Base-by-base conservation (phyloP, 495 filamentous ascomycete species). In the Lasiosphaeriaceae sp. region DNA sequence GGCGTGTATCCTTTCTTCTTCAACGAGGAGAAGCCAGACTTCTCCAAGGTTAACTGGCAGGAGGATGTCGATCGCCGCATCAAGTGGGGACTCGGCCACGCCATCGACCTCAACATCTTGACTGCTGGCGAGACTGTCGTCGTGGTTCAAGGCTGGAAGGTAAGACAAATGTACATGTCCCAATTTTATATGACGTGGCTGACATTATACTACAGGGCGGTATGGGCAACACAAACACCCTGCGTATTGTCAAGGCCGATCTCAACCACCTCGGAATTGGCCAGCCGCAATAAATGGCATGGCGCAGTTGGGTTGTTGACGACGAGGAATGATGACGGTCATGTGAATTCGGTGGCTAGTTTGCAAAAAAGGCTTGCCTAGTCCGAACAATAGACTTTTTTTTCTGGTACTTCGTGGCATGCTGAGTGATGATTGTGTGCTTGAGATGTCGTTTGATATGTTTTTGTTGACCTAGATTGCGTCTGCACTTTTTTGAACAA, bases 1-100 rank as follows among this genome's bases (percentile, higher is more conserved):
- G 94, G 95, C 60, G 92, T 97, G 50, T 98, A 96, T 71, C 94
- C 94, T 19, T 97, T 97, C 87, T 79, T 87, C 60, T 98, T 96
- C 81, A 83, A 88, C 47, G 87, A 96, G 79, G 73, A 78, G 55
- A 97, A 97, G 84, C 95, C 94, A 51, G 89, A 98, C 77, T 98
- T 97, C 79, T 75, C 76, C 64, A 79, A 77, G 64, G 86, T 86
- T 66, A 87, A 92, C 70, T 98, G 94, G 94, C 95, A 98, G 77
- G 90, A 97, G 78, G 95, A 98, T 75, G 94, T 98, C 62, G 94
- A 98, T 77, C 82, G 87, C 67, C 90, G 94, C 66, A 88, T 97
- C 63, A 94, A 90, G 78, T 98, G 93, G 93, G 95, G 88, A 72
- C 88, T 97, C 70, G 71, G 73, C 66, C 83, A 90, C 66, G 94